Evolutionary conservation across 2,329 filamentous ascomycete genomes (phyloP).

Genomic region (Hypomyces rosellus): DNA sequence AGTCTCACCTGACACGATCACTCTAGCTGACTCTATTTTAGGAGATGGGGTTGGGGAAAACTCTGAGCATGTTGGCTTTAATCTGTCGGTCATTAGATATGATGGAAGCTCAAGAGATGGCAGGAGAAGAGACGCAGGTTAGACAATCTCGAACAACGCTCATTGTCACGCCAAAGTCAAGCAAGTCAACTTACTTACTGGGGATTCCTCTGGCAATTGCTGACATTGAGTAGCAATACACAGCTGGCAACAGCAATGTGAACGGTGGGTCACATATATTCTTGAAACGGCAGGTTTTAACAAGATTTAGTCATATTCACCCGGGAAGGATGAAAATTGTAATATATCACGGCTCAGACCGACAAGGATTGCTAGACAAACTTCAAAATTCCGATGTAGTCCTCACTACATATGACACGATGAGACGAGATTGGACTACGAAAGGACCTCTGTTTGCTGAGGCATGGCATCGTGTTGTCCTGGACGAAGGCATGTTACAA

Average conservation of each 20-base stretch:
- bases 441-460: background rate
- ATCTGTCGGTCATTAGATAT: constrained; percentile 21
- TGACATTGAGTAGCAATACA: constrained; percentile 24
- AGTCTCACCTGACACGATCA: background rate
- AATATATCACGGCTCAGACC: constrained; percentile 1
- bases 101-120: constrained; percentile 3
- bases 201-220: background rate
- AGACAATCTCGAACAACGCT: constrained; percentile 18
- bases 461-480: constrained; percentile 28
- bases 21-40: constrained; percentile 2
- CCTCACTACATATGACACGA: constrained; percentile 31
- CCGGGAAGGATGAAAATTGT: background rate
- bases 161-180: constrained; percentile 12
- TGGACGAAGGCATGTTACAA: constrained; percentile 31
- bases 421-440: constrained; percentile 21
- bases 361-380: background rate
- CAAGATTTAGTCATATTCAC: background rate
- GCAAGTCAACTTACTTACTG: background rate
- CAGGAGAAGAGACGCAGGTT: constrained; percentile 1
- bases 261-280: background rate
- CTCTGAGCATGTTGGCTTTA: constrained; percentile 22
- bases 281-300: background rate
- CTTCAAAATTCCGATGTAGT: constrained; percentile 6
- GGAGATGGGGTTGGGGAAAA: constrained; percentile 33
- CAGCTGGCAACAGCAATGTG: constrained; percentile 17